Evolutionary conservation across 2,329 filamentous ascomycete genomes (phyloP).

Genomic region (Mycosphaerelloides madeirae): DNA sequence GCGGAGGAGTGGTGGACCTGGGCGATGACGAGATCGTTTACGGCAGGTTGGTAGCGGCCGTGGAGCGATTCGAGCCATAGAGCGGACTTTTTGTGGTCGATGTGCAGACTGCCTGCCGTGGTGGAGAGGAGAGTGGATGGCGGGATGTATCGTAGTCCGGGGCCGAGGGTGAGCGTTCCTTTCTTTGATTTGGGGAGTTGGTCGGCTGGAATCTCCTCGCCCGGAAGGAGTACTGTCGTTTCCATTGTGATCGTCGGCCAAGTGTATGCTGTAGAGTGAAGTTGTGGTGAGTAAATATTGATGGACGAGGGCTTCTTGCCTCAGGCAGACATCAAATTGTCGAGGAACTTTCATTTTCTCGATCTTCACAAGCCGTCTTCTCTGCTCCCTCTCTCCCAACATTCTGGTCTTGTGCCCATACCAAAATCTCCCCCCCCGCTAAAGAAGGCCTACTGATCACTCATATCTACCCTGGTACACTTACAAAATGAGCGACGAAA

Average conservation of each 20-base stretch:
- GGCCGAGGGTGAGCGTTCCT: conserved; percentile 69
- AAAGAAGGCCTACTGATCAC: not conserved
- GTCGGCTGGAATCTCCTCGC: conserved; percentile 65
- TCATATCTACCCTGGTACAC: not conserved
- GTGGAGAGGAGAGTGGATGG: conserved; percentile 68
- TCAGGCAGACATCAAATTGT: not conserved
- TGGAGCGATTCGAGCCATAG: conserved; percentile 67
- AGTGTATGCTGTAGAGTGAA: not conserved
- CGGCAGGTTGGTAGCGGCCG: conserved; percentile 72
- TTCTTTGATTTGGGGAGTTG: conserved; percentile 63
- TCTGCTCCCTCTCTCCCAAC: not conserved
- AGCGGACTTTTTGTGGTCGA: conserved; percentile 68
- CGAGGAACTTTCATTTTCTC: not conserved
- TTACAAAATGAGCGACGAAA: conserved; percentile 10
- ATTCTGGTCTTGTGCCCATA: no score
- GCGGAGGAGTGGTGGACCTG: conserved; percentile 70
- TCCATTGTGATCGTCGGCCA: conserved; percentile 7
- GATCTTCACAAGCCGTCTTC: not conserved
- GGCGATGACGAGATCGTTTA: conserved; percentile 84
- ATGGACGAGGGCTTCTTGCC: no score
- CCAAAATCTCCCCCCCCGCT: no score
- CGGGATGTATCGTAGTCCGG: conserved; percentile 76
- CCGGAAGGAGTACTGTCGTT: conserved; percentile 67
- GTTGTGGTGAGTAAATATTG: no score
- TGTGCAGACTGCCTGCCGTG: conserved; percentile 62